Evolutionary conservation across 2,329 filamentous ascomycete species (phyloP).

Genomic region (Claviceps cyperi): DNA sequence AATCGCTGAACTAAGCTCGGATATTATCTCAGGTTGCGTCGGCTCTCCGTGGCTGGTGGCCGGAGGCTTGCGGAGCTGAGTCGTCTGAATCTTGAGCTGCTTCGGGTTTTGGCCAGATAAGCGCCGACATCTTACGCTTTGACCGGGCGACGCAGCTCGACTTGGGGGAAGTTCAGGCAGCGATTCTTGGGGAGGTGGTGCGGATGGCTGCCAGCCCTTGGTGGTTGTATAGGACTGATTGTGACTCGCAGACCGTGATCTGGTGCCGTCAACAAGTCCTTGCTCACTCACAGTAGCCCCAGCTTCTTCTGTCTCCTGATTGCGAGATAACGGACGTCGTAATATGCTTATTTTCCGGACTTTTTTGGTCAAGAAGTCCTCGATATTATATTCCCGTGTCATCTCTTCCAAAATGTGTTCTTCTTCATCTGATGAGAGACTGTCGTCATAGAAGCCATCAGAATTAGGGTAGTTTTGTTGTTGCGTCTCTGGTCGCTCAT

Average conservation of each 20-base stretch:
- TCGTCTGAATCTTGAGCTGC: slow-evolving; percentile 80
- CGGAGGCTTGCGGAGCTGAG: slow-evolving; percentile 15
- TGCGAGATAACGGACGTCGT: slow-evolving; percentile 44
- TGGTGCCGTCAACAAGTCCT: slow-evolving; percentile 30
- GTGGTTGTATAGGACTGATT: slow-evolving; percentile 5
- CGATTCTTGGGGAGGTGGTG: slow-evolving; percentile 35
- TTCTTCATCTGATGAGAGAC: slow-evolving; percentile 51
- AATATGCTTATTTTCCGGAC: slow-evolving; percentile 39
- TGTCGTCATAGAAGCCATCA: slow-evolving; percentile 48
- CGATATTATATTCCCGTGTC: slow-evolving; percentile 67
- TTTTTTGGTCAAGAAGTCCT: slow-evolving; percentile 56
- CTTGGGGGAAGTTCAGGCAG: slow-evolving; percentile 29
- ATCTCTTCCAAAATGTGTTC: slow-evolving; percentile 77
- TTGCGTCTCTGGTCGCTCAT: slow-evolving; percentile 17
- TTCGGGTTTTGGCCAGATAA: slow-evolving; percentile 68
- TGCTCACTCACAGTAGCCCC: slow-evolving; percentile 61
- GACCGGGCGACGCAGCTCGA: slow-evolving; percentile 18
- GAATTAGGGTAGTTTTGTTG: slow-evolving; percentile 13
- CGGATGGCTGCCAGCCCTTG: slow-evolving; percentile 13
- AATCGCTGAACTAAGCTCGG: slow-evolving; percentile 6
- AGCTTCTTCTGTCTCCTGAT: slow-evolving; percentile 58
- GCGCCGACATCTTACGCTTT: slow-evolving; percentile 57
- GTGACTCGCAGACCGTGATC: slow-evolving; percentile 45
- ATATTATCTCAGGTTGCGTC: neutral
- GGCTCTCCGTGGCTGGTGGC: slow-evolving; percentile 4